Evolutionary conservation across 2,329 filamentous ascomycete species (phyloP), one percentile per base, ranked within the genome.

Genomic region (Furcasterigmium sp.): DNA sequence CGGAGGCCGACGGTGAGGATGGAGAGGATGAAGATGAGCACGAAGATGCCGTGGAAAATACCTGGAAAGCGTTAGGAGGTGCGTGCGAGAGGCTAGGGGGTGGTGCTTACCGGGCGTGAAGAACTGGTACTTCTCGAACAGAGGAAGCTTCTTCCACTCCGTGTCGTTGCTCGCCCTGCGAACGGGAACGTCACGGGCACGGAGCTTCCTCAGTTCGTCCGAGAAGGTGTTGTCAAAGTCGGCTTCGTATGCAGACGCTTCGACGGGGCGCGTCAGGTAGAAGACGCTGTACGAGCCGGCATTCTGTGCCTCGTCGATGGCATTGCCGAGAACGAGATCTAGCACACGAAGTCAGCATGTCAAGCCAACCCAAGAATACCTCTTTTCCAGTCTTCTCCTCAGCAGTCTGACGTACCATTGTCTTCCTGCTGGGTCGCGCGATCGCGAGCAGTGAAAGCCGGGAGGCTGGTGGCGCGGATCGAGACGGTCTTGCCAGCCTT

Each of bases 81-180:
- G n/a, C n/a, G n/a, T n/a, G n/a, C n/a, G n/a, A n/a, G n/a, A n/a
- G n/a, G 18, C 39, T 5, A 13, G 9, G 15, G 13, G 8, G 13
- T 2, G 17, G 69, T 76, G 55, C 23, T 26, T 68, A 91, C 88
- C 88, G 56, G 90, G 88, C 10, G 85, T 91, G 53, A 98, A 85
- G 69, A 91, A 97, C 61, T 95, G 86, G 64, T 98, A 98, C 63
- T 87, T 90, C 66, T 94, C 86, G 56, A 98, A 97, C 35, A 95
- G 65, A 4, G 80, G 73, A 23, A 73, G 62, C 28, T 64, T 72
- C 45, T 73, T 56, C 41, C 56, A 54, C 7, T 56, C 61, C 7
- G 61, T 68, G 42, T 50, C 56, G 46, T 76, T 72, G 14, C 59
- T 57, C 15, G 65, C 64, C 43, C 62, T 67, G 51, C 49, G 50